Base-by-base conservation (phyloP, 331 rosid genomes). In the Malus hybrid region DNA sequence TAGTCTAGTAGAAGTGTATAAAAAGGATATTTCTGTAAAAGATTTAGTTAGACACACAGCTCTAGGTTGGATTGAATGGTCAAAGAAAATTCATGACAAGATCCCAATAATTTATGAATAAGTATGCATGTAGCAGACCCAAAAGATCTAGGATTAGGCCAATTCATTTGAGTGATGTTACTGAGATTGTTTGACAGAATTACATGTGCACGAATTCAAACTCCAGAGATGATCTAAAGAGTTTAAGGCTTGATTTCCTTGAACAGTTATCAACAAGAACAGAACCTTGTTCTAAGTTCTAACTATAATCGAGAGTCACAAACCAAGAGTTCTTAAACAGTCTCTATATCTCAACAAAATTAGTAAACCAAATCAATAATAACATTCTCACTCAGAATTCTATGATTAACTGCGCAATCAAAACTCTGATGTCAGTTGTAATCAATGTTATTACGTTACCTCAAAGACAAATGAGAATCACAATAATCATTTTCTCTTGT, bases 381-480 rank as follows among this genome's bases (percentile, higher is more conserved):
- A 79, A 32, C 55, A 3, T 6, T 34, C 28, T 57, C 24, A 71
- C 19, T 16, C 44, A 16, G 19, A 15, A 50, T 50, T 50, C 56
- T 50, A 50, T 15, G 6, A 50, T 50, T 50, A 50, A 50, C 56
- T 15, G 26, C 16, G 36, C 66, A 62, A 28, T 62, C 66, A 57
- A 20, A 57, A 57, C 1, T 57, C 14, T 57, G 29, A 20, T 9
- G 63, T 22, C 28, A 20, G 30, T 19, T 11, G 75, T 61, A 68
- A 55, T 42, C 46, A 62, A 46, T 44, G 20, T 19, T 13, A 30
- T n/a, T 30, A 63, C 20, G 36, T 74, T 82, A 87, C 91, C 91
- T 85, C 75, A 87, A 78, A 63, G 84, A 63, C 73, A 82, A 72
- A 42, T 71, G 79, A 50, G 70, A 78, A 84, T 70, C 77, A 58